phyloP scores from a whole-genome alignment of 805 yeast species.

The Pichia cabralensis region DNA sequence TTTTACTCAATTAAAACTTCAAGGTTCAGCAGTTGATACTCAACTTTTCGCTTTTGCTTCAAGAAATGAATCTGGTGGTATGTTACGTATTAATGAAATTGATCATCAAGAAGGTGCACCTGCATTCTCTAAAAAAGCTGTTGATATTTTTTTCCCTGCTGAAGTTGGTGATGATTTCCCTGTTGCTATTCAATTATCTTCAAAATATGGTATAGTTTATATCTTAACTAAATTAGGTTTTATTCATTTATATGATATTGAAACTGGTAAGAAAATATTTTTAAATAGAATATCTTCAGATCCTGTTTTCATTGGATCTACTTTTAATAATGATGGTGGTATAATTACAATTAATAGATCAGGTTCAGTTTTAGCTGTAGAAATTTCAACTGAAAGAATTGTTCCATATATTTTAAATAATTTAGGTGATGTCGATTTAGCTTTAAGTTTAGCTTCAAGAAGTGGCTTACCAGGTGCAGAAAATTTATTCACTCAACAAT shows the following conservation, averaged over 20 bases:
- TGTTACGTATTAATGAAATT: slow-evolving; percentile 87
- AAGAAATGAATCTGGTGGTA: slow-evolving; percentile 74
- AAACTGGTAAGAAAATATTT: slow-evolving; percentile 83
- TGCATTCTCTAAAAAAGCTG: slow-evolving; percentile 77
- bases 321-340: slow-evolving; percentile 67
- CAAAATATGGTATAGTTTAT: slow-evolving; percentile 78
- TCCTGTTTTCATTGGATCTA: slow-evolving; percentile 83
- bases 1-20: slow-evolving; percentile 68
- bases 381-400: slow-evolving; percentile 72
- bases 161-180: slow-evolving; percentile 97
- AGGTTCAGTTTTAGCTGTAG: slow-evolving; percentile 92
- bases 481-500: slow-evolving; percentile 80
- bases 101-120: slow-evolving; percentile 86
- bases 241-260: slow-evolving; percentile 90
- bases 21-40: slow-evolving; percentile 65
- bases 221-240: slow-evolving; percentile 93
- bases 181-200: slow-evolving; percentile 77
- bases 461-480: slow-evolving; percentile 98
- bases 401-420: slow-evolving; percentile 85
- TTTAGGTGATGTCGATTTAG: slow-evolving; percentile 77
- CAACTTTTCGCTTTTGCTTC: slow-evolving; percentile 91
- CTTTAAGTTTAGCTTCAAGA: slow-evolving; percentile 81
- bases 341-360: slow-evolving; percentile 86
- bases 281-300: slow-evolving; percentile 95
- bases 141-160: slow-evolving; percentile 92